phyloP scores from a whole-genome alignment of 139 green algal species.

The Chlorella sp. region DNA sequence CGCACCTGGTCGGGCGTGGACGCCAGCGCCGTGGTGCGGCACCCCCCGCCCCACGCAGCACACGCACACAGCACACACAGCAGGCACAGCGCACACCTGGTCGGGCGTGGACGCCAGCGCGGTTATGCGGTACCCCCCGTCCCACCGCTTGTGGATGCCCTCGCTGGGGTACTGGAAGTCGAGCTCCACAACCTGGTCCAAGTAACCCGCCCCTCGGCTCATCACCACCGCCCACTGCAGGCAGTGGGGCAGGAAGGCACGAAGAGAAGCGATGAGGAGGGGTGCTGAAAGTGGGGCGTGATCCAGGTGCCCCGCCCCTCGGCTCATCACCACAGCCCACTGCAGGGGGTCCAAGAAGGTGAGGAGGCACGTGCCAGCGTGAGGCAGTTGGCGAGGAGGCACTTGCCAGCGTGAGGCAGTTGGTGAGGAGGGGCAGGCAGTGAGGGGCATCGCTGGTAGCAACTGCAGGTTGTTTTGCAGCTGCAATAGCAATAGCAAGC shows the following conservation, averaged over 20 bases:
- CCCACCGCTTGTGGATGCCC: conserved; percentile 85
- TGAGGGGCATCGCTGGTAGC: too few relatives aligned
- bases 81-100: conserved; percentile 42
- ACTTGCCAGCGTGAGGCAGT: too few relatives aligned
- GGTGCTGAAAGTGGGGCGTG: conserved; percentile 57
- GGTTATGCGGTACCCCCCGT: conserved; percentile 83
- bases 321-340: conserved; percentile 88
- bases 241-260: too few relatives aligned
- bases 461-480: too few relatives aligned
- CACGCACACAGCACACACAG: neutral
- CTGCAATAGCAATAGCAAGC: too few relatives aligned
- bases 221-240: conserved; percentile 88
- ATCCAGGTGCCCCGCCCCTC: conserved; percentile 73
- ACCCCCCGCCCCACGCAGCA: too few relatives aligned
- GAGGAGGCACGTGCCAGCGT: too few relatives aligned
- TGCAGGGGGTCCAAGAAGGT: conserved; percentile 17
- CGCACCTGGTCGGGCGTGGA: too few relatives aligned
- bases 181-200: conserved; percentile 83
- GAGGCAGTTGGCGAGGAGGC: too few relatives aligned
- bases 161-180: conserved; percentile 88
- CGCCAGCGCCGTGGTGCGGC: too few relatives aligned
- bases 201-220: conserved; percentile 74
- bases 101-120: conserved; percentile 74
- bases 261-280: neutral
- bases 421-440: too few relatives aligned